phyloP scores from a whole-genome alignment of 352 stramenopile species.

The Pythium monospermum region DNA sequence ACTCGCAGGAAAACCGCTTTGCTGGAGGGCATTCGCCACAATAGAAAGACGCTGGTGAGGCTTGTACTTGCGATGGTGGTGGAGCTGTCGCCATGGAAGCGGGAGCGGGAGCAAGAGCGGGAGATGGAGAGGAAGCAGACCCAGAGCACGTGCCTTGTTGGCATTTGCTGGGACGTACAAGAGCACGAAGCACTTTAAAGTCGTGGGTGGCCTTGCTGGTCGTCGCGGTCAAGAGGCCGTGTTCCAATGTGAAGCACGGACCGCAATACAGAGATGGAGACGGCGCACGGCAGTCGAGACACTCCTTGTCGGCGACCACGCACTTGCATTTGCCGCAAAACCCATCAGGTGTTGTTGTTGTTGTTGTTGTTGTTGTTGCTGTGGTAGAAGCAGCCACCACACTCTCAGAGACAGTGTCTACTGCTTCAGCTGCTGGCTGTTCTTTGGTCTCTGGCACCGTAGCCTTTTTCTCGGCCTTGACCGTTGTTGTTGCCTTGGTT shows the following conservation, averaged over 20 bases:
- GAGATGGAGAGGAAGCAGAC: too few species aligned
- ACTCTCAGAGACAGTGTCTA: neutral
- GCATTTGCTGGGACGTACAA: conserved; percentile 25
- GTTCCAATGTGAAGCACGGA: conserved; percentile 50
- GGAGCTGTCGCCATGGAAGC: neutral
- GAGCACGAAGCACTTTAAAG: conserved; percentile 36
- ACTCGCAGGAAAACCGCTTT: conserved; percentile 30
- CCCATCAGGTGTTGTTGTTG: conserved; percentile 12
- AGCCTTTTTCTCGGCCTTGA: neutral
- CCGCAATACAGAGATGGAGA: conserved; percentile 32
- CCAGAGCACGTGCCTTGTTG: conserved; percentile 13
- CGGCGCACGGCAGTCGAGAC: conserved; percentile 46
- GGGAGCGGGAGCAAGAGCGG: neutral
- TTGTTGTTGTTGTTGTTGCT: too few species aligned
- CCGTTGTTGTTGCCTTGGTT: neutral
- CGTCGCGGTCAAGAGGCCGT: conserved; percentile 13
- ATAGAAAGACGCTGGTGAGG: conserved; percentile 48
- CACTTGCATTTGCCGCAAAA: conserved; percentile 38
- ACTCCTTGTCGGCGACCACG: conserved; percentile 39
- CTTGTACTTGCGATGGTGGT: conserved; percentile 2
- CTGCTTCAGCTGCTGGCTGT: neutral
- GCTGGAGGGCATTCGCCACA: conserved; percentile 1
- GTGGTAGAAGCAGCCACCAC: too few species aligned
- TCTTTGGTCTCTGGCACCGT: neutral
- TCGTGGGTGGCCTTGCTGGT: conserved; percentile 46